Conservation (phyloP, 352 stramenopile genomes). For the Globisporangium recalcitrans region DNA sequence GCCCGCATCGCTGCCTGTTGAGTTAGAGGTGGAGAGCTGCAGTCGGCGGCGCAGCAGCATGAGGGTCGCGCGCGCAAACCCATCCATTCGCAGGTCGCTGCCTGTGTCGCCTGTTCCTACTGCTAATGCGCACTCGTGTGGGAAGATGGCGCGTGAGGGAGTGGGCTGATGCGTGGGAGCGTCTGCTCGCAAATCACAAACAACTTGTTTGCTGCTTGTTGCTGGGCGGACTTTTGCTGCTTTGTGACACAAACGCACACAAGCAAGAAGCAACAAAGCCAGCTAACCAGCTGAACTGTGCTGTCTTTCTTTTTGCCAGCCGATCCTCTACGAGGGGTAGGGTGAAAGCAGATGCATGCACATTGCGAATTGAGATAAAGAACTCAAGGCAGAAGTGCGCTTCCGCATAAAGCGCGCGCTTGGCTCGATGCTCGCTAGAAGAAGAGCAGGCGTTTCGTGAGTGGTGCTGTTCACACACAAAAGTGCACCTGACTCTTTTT, state of each 20-base stretch:
- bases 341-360: background rate
- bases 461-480: background rate
- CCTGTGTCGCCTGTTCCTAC: background rate
- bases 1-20: conserved; percentile 1
- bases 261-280: too few relatives aligned
- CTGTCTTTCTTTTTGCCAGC: background rate
- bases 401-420: background rate
- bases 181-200: background rate
- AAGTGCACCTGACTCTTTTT: background rate
- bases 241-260: too few relatives aligned
- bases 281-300: background rate
- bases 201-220: background rate
- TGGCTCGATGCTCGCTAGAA: background rate
- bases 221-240: background rate
- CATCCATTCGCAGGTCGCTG: conserved; percentile 15
- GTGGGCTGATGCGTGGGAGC: background rate
- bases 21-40: conserved; percentile 9
- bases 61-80: conserved; percentile 14
- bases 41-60: conserved; percentile 15
- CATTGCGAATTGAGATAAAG: background rate
- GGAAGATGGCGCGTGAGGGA: background rate
- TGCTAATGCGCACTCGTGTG: too few relatives aligned
- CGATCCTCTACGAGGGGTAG: conserved; percentile 1
- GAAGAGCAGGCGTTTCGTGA: background rate
- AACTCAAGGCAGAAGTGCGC: background rate